Evolutionary conservation across 1,284 basidiomycete genomes (phyloP).

Genomic region (Ganoderma lingzhi): DNA sequence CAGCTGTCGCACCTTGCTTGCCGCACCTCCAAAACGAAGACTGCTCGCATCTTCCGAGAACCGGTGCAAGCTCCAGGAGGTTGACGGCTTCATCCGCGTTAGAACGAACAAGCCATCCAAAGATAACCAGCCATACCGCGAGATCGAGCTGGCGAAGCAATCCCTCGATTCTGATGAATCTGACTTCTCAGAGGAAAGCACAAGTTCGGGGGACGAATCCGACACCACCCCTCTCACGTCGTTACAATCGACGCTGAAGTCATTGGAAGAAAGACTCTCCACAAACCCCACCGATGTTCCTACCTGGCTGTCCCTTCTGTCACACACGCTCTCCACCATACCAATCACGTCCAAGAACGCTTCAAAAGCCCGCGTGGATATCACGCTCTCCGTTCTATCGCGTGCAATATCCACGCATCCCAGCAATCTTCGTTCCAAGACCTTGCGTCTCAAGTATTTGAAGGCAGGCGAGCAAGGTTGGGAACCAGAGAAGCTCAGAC

Average conservation of each 20-base stretch:
- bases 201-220: conserved; percentile 42
- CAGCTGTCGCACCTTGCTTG: conserved; percentile 58
- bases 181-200: conserved; percentile 45
- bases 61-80: conserved; percentile 60
- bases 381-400: conserved; percentile 70
- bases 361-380: conserved; percentile 69
- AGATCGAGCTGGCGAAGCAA: conserved; percentile 49
- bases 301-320: conserved; percentile 74
- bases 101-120: conserved; percentile 45
- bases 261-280: conserved; percentile 63
- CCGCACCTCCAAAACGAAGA: conserved; percentile 55
- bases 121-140: conserved; percentile 57
- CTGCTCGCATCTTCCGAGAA: conserved; percentile 48
- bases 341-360: conserved; percentile 71
- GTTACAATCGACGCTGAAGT: conserved; percentile 63
- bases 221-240: conserved; percentile 52
- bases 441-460: conserved; percentile 69
- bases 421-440: conserved; percentile 55
- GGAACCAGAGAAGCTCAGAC: conserved; percentile 58
- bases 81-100: conserved; percentile 72
- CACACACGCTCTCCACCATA: conserved; percentile 64
- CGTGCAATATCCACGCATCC: conserved; percentile 69
- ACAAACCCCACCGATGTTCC: conserved; percentile 58
- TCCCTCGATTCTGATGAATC: conserved; percentile 54
- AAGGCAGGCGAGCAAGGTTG: conserved; percentile 78